Conservation (phyloP, 768 basidiomycete genomes). For the Hemileccinum impolitum region DNA sequence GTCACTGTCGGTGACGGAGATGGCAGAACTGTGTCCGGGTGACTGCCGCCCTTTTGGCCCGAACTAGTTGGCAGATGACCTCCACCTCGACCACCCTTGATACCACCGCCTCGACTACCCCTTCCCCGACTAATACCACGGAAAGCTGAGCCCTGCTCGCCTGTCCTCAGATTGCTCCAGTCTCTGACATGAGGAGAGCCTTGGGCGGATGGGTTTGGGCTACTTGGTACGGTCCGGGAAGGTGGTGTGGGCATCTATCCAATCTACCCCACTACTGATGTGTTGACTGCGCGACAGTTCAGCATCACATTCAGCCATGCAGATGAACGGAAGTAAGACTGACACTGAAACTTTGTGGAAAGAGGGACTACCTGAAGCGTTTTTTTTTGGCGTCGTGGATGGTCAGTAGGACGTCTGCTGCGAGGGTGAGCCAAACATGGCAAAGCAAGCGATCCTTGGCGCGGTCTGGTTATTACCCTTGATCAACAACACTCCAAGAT, state of each 20-base stretch:
- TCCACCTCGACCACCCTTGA: slow-evolving; percentile 24
- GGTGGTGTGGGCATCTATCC: slow-evolving; percentile 44
- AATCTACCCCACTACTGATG: neutral
- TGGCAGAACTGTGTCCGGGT: slow-evolving; percentile 19
- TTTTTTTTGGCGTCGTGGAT: neutral
- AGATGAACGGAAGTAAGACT: slow-evolving; percentile 6
- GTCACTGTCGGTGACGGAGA: slow-evolving; percentile 17
- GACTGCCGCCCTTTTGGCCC: slow-evolving; percentile 21
- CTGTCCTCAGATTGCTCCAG: slow-evolving; percentile 39
- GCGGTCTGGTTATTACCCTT: neutral
- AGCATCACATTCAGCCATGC: slow-evolving; percentile 4
- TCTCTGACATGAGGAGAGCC: slow-evolving; percentile 35
- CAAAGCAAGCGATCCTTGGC: slow-evolving; percentile 26
- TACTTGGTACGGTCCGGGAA: slow-evolving; percentile 26
- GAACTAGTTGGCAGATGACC: slow-evolving; percentile 26
- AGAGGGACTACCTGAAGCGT: neutral
- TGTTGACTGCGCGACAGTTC: slow-evolving; percentile 7
- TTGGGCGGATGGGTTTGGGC: slow-evolving; percentile 26
- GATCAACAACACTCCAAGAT: slow-evolving; percentile 38
- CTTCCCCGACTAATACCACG: slow-evolving; percentile 40
- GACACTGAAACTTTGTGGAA: slow-evolving; percentile 7
- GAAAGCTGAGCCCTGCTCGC: slow-evolving; percentile 48
- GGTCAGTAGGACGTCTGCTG: neutral
- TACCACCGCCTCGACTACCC: slow-evolving; percentile 33
- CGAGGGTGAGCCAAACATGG: slow-evolving; percentile 25